Evolutionary conservation across 2,329 filamentous ascomycete species (phyloP), one percentile per base, ranked within the genome.

Genomic region (Chrysoporthe cubensis): DNA sequence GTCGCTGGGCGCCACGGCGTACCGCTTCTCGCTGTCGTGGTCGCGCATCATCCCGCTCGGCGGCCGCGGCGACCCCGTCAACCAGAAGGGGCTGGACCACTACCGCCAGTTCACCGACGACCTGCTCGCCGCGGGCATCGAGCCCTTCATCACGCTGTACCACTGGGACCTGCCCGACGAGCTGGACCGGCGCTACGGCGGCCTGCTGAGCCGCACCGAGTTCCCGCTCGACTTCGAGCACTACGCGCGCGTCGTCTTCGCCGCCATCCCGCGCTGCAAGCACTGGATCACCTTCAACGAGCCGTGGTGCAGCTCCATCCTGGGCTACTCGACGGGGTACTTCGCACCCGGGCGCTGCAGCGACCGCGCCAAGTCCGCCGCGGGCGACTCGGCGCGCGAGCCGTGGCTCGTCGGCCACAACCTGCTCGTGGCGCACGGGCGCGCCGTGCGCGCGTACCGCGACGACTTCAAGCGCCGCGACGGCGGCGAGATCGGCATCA

Each of bases 271-370:
- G 65, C 90, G 90, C 78, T 92, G 94, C 75, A 93, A 93, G 82
- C 85, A 92, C 80, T 97, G 93, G 93, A 92, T 94, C 78, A 96
- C 92, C 37, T 93, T 95, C 81, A 96, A 96, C 78, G 93, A 97
- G 82, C 93, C 93, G 3, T 96, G 91, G 89, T 96, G 92, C 80
- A 92, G 88, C 71, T 88, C 90, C 64, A 90, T 96, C 70, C 85
- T 96, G 54, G 93, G 93, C 46, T 96, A 95, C 80, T 91, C 86
- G 75, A 88, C 86, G 54, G 93, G 93, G 40, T 82, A 88, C 70
- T 94, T 94, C 76, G 93, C 93, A 13, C 93, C 93, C 0, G 93
- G 93, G n/a, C 90, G 88, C 75, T 92, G 90, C 7, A 93, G 91
- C 73, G 90, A 96, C 79, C 87, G 92, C 71, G 85, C 76, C 69